phyloP scores from a whole-genome alignment of 768 basidiomycete species.

The Pluteus cervinus region DNA sequence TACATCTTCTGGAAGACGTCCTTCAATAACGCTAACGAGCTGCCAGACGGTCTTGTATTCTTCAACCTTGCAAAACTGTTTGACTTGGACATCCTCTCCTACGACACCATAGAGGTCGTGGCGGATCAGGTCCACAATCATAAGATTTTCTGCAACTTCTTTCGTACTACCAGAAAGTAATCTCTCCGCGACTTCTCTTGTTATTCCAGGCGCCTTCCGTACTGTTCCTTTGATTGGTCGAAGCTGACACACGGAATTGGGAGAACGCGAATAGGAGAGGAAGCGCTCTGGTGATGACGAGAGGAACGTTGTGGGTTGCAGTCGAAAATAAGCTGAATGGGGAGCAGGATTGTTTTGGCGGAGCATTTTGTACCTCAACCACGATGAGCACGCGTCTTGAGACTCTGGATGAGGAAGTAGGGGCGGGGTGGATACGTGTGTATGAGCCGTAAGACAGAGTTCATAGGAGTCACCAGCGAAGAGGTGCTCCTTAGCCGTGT shows the following conservation, averaged over 20 bases:
- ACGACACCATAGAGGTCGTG: constrained; percentile 86
- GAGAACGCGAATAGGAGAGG: constrained; percentile 69
- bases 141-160: constrained; percentile 94
- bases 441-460: constrained; percentile 80
- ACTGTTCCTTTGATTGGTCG: constrained; percentile 95
- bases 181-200: constrained; percentile 60
- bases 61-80: constrained; percentile 82
- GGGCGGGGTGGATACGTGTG: constrained; percentile 46
- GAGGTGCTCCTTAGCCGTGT: constrained; percentile 65
- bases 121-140: constrained; percentile 96
- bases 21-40: constrained; percentile 90
- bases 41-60: constrained; percentile 95
- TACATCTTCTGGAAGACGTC: constrained; percentile 35
- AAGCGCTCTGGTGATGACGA: constrained; percentile 93
- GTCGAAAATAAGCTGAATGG: constrained; percentile 74
- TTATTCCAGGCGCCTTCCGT: constrained; percentile 60
- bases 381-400: constrained; percentile 41
- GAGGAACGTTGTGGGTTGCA: constrained; percentile 71
- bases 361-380: constrained; percentile 70
- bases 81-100: constrained; percentile 76
- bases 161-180: constrained; percentile 63
- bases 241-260: constrained; percentile 64
- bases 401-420: constrained; percentile 15
- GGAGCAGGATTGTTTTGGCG: constrained; percentile 82
- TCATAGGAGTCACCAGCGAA: constrained; percentile 90